These are phyloP conservation scores for Aspergillus flavus DNA, from an alignment of 2,329 filamentous ascomycete species.

Conservation along the genomic window DNA sequence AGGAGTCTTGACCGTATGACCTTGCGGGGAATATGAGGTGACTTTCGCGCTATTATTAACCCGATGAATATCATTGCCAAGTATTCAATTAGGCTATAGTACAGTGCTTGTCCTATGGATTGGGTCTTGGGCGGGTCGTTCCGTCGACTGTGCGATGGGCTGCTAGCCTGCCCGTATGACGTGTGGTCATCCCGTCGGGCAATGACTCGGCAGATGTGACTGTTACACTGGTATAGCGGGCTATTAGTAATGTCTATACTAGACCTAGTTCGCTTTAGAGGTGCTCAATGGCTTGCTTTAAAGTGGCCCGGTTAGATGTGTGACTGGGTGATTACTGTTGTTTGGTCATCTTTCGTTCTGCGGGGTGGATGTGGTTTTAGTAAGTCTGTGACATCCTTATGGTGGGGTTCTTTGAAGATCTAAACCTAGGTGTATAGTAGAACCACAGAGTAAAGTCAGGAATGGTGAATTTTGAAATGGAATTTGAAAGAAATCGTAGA, in stretches of 20 bases:
- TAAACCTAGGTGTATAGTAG: no score
- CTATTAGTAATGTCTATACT: background rate
- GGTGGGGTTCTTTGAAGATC: no score
- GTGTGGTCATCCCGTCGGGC: no score
- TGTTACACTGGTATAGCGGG: background rate
- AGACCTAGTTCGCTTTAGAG: background rate
- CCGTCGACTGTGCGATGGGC: background rate
- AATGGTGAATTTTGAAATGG: no score
- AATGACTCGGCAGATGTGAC: background rate
- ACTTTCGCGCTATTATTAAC: background rate
- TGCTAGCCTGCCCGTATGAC: no score
- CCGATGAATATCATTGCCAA: background rate
- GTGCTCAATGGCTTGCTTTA: background rate
- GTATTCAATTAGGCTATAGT: background rate
- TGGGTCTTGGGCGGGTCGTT: background rate
- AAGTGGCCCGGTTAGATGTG: background rate
- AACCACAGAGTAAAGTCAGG: no score
- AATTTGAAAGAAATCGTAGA: no score
- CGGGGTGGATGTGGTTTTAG: background rate
- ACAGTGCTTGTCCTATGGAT: background rate
- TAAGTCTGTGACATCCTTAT: no score
- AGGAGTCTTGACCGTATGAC: no score
- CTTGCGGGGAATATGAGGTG: background rate
- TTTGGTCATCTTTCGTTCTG: background rate
- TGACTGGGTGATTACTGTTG: background rate